Base-by-base conservation (phyloP, 176 grass and related monocot genomes). In the Saccharum spontaneum region DNA sequence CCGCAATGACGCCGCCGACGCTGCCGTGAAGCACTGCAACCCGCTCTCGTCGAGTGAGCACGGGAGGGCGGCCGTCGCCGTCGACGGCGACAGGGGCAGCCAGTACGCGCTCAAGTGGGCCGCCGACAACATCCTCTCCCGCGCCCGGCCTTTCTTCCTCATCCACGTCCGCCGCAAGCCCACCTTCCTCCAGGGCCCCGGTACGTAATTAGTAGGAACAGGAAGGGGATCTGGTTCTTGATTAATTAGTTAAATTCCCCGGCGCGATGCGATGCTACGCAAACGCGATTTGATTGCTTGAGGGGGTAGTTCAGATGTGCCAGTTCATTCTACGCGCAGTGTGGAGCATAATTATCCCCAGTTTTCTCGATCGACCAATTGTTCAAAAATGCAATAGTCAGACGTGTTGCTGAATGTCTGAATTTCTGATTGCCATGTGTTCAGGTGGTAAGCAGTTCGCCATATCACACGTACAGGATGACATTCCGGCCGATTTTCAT, bases 31-130 rank as follows among this genome's bases (percentile, higher is more conserved):
- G 82, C 75, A 57, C 48, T 57, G 76, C 45, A 15, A 73, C 44
- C 79, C 79, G 28, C 6, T 54, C 14, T 61, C 36, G 3, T 48
- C 77, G 24, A 18, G 11, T 22, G 23, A 62, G 52, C 15, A 22
- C 54, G 13, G 71, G 28, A 45, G 55, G 43, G 91, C 73, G 67
- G 91, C 88, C n/a, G 94, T 95, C 34, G 94, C 94, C 18, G 84
- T 95, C 3, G 91, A 91, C 23, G 79, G 82, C 65, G 94, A 93
- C 88, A 87, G 85, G 80, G 86, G 91, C 77, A 95, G 94, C 88
- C 94, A 95, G 70, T 83, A 93, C 62, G 91, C 94, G 39, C 91
- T 95, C 79, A 95, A 92, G 79, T 95, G 94, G 94, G 94, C 94
- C 14, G 94, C 83, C 44, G 94, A 93, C 67, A 77, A 93, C 71